phyloP scores from a whole-genome alignment of 2,329 filamentous ascomycete species.

The Conoideocrella luteorostrata region DNA sequence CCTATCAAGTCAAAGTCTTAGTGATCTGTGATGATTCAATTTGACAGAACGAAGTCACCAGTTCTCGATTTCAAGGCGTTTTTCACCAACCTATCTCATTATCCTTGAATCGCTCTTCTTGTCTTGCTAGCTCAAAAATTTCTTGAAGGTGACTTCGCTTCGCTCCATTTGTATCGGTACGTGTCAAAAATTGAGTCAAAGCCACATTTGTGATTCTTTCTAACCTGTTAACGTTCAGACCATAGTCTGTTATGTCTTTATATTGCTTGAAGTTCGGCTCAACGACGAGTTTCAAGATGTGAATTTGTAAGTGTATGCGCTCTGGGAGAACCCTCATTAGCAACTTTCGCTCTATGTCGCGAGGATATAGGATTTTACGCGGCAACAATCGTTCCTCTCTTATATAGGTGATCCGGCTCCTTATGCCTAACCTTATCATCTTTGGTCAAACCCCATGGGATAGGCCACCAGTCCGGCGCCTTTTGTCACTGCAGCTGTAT shows the following conservation, averaged over 20 bases:
- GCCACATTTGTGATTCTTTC: slow-evolving; percentile 53
- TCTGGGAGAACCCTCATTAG: slow-evolving; percentile 31
- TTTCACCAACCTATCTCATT: slow-evolving; percentile 50
- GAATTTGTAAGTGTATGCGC: slow-evolving; percentile 50
- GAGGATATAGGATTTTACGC: too few species aligned
- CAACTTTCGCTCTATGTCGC: too few species aligned
- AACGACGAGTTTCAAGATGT: slow-evolving; percentile 52
- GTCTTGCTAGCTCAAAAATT: slow-evolving; percentile 53
- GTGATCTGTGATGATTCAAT: neutral
- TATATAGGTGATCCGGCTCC: slow-evolving; percentile 67
- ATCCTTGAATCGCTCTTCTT: slow-evolving; percentile 49
- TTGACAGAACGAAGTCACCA: too few species aligned
- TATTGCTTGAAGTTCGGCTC: slow-evolving; percentile 44
- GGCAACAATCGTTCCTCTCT: slow-evolving; percentile 50
- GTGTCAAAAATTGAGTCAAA: slow-evolving; percentile 51
- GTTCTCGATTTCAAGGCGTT: too few species aligned
- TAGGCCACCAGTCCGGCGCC: slow-evolving; percentile 62
- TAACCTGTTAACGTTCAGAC: slow-evolving; percentile 48
- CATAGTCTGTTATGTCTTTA: slow-evolving; percentile 44
- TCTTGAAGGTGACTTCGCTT: slow-evolving; percentile 52
- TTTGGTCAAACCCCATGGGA: slow-evolving; percentile 44
- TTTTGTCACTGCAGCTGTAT: slow-evolving; percentile 60
- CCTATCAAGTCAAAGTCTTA: slow-evolving; percentile 31
- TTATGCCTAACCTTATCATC: slow-evolving; percentile 58
- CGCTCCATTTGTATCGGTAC: slow-evolving; percentile 46